Evolutionary conservation across 805 yeast species (phyloP), one percentile per base, ranked within the genome.

Genomic region (Wickerhamomyces silvicola): DNA sequence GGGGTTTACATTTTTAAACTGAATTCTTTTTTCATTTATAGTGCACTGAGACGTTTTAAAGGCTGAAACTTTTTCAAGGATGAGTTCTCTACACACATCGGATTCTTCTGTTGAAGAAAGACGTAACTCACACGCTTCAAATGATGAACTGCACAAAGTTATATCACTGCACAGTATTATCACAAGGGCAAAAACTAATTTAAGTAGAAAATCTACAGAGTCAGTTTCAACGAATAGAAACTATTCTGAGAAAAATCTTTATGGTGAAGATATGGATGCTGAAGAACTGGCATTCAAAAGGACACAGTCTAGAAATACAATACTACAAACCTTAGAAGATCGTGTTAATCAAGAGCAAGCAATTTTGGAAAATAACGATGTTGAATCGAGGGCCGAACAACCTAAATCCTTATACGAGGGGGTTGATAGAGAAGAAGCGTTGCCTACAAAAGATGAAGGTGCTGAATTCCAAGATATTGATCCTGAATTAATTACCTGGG

Each of bases 401-500:
- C 25, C 52, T 2, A 36, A 37, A 25, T 37, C 48, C 1, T 27
- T 26, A 1, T 42, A 42, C 27, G 37, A 25, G 3, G 22, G 33
- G 13, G 34, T 43, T 13, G 45, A 32, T 21, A 27, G 45, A 20
- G 43, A 47, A 38, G 56, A 48, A 20, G 54, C 44, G 5, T 36
- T 57, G 7, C 62, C 60, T 8, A 54, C 60, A 1, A 31, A 24
- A 30, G 45, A 60, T 31, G 70, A 64, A 34, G 83, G 83, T 18
- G 60, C 59, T 7, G 81, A 77, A 45, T 76, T 70, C 48, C 57
- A 59, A 20, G 50, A 53, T 5, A 54, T 74, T 8, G 84, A 79
- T 44, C 84, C 83, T 0, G 83, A 79, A 44, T 57, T 79, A 29
- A 76, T 79, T 9, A 69, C 82, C 2, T 79, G 84, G 84, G 74